phyloP scores from a whole-genome alignment of 177 flowering plant genomes.

The Vitis hybrid region DNA sequence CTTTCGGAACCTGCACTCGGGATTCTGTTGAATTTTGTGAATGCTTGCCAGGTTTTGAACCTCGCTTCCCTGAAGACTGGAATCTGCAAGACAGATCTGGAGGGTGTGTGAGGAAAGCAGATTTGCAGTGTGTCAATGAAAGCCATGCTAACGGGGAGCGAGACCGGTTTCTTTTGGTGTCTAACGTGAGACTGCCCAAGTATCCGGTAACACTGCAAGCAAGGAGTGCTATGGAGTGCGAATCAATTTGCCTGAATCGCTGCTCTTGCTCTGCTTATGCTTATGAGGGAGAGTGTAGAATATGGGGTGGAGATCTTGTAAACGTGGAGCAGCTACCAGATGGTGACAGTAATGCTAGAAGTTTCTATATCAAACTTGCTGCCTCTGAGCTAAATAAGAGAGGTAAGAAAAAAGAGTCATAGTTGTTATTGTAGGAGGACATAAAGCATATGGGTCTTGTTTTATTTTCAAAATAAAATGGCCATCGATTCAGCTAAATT shows the following conservation, averaged over 20 bases:
- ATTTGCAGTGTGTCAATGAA: not conserved
- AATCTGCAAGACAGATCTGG: not conserved
- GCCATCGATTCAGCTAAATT: no score
- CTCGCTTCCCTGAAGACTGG: conserved; percentile 11
- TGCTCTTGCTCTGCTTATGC: conserved; percentile 28
- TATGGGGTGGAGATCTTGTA: conserved; percentile 17
- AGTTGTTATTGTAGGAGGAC: no score
- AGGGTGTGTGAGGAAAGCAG: conserved; percentile 6
- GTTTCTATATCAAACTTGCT: no score
- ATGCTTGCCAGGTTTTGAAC: conserved; percentile 19
- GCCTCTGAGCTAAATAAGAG: no score
- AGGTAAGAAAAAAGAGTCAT: no score
- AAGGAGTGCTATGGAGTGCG: conserved; percentile 4
- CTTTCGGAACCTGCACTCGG: no score
- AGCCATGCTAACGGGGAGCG: not conserved
- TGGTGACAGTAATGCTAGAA: not conserved
- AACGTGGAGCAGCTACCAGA: conserved; percentile 6
- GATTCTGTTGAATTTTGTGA: no score
- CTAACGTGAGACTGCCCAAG: conserved; percentile 4
- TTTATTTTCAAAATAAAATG: no score
- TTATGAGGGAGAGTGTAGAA: conserved; percentile 8
- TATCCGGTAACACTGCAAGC: not conserved
- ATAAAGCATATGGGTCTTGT: no score
- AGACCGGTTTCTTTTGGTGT: not conserved
- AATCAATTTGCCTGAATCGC: conserved; percentile 15